Evolutionary conservation across 768 basidiomycete genomes (phyloP).

Genomic region (Suillus luteus): DNA sequence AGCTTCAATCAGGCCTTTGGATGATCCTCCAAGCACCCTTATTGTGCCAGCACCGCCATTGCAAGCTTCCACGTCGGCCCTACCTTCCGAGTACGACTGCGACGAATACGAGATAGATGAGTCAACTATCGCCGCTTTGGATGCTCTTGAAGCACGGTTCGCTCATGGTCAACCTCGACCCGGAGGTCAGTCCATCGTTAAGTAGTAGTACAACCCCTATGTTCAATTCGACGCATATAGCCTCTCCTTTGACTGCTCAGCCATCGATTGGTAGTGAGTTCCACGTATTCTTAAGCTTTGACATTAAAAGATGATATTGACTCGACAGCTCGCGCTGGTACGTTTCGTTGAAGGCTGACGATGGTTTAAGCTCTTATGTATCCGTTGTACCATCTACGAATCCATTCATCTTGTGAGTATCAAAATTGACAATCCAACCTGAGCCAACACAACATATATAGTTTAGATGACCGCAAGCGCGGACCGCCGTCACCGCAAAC

Average conservation of each 20-base stretch:
- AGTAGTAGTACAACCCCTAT: not conserved
- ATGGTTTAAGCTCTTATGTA: not conserved
- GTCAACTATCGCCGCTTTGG: not conserved
- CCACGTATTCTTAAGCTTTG: not conserved
- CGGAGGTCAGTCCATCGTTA: not conserved
- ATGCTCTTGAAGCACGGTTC: slow-evolving; percentile 6
- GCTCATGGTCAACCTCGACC: not conserved
- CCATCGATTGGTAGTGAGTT: not conserved
- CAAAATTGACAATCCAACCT: not conserved
- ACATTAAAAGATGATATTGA: not conserved
- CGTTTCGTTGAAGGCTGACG: not conserved
- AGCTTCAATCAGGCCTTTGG: slow-evolving; percentile 1
- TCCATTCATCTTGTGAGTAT: not conserved
- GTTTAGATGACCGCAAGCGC: slow-evolving; percentile 10
- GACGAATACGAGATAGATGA: slow-evolving; percentile 6
- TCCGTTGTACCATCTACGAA: no score
- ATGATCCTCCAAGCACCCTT: not conserved
- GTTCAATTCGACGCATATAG: not conserved
- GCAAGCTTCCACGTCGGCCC: not conserved
- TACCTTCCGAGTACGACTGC: slow-evolving; percentile 1
- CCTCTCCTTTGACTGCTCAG: not conserved
- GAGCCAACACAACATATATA: not conserved
- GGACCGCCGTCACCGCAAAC: slow-evolving; percentile 10
- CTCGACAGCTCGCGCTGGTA: slow-evolving; percentile 3
- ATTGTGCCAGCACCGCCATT: not conserved